phyloP scores from a whole-genome alignment of 1,284 basidiomycete genomes.

The Heterobasidion irregulare region DNA sequence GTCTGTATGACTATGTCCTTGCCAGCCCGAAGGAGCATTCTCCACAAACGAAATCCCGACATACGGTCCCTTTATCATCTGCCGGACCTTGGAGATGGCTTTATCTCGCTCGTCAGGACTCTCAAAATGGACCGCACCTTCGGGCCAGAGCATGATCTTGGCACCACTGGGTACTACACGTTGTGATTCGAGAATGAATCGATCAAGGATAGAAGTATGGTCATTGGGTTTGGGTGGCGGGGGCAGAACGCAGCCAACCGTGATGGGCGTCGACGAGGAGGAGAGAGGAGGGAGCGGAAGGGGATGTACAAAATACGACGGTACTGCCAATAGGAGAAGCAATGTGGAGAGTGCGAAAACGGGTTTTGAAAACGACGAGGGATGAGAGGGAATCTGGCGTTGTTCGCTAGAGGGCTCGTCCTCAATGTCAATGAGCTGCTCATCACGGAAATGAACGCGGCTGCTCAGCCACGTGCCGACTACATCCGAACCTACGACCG shows the following conservation, averaged over 20 bases:
- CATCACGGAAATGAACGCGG: slow-evolving; percentile 4
- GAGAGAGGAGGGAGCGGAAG: slow-evolving; percentile 37
- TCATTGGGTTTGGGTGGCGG: slow-evolving; percentile 29
- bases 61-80: slow-evolving; percentile 25
- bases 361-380: slow-evolving; percentile 1
- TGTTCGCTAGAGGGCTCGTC: not conserved
- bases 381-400: not conserved
- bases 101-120: slow-evolving; percentile 36
- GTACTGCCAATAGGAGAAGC: slow-evolving; percentile 42
- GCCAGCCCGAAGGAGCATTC: slow-evolving; percentile 22
- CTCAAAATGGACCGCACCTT: slow-evolving; percentile 61
- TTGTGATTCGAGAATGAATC: slow-evolving; percentile 50
- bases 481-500: slow-evolving; percentile 50
- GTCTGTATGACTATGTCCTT: slow-evolving; percentile 17
- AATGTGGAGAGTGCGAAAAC: slow-evolving; percentile 28
- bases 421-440: slow-evolving; percentile 7
- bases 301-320: slow-evolving; percentile 37
- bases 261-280: slow-evolving; percentile 39
- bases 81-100: slow-evolving; percentile 37
- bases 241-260: slow-evolving; percentile 60
- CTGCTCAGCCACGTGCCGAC: slow-evolving; percentile 50
- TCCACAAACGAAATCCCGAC: slow-evolving; percentile 69
- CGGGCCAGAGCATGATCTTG: slow-evolving; percentile 70
- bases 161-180: slow-evolving; percentile 28
- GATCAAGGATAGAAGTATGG: slow-evolving; percentile 33